Percentiles rank a stretch among this genome's conserved stretches.
Conservation (phyloP, 306 rosid species). For the Carpinus fangiana region DNA sequence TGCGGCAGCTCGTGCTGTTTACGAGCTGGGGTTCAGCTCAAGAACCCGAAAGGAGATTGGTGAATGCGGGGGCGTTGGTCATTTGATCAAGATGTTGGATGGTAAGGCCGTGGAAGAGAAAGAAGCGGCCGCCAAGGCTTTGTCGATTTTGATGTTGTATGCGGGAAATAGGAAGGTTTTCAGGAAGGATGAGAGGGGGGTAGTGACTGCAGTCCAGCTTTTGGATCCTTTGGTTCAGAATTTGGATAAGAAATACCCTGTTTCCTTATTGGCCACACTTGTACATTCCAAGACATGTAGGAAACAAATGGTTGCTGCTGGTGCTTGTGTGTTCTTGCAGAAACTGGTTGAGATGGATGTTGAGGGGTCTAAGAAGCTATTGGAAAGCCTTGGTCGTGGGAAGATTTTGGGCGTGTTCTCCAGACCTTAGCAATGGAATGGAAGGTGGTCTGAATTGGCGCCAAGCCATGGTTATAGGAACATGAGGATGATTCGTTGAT, state of each 20-base stretch:
- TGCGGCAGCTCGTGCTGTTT: conserved; percentile 62
- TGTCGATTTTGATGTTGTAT: conserved; percentile 51
- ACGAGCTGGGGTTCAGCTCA: conserved; percentile 60
- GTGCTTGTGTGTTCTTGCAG: conserved; percentile 64
- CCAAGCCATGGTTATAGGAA: conserved; percentile 24
- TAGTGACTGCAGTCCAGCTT: conserved; percentile 65
- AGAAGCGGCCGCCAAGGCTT: conserved; percentile 73
- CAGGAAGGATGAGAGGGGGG: conserved; percentile 64
- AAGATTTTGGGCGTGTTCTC: conserved; percentile 92
- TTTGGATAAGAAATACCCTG: conserved; percentile 77
- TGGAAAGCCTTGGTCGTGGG: conserved; percentile 80
- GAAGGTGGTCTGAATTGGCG: conserved; percentile 11
- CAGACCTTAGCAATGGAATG: conserved; percentile 50
- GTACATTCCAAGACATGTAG: conserved; percentile 66
- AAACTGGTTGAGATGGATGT: conserved; percentile 76
- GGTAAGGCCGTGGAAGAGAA: conserved; percentile 87
- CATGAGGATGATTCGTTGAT: conserved; percentile 36
- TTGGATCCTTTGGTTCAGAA: conserved; percentile 69
- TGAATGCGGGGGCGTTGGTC: conserved; percentile 61
- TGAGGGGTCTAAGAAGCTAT: conserved; percentile 78
- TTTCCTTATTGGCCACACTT: conserved; percentile 59
- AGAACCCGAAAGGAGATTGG: conserved; percentile 79
- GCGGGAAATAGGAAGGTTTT: conserved; percentile 58
- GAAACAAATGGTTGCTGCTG: conserved; percentile 81
- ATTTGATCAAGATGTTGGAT: conserved; percentile 78